phyloP scores from a whole-genome alignment of 495 filamentous ascomycete species.

The Trichocladium uniseriatum region DNA sequence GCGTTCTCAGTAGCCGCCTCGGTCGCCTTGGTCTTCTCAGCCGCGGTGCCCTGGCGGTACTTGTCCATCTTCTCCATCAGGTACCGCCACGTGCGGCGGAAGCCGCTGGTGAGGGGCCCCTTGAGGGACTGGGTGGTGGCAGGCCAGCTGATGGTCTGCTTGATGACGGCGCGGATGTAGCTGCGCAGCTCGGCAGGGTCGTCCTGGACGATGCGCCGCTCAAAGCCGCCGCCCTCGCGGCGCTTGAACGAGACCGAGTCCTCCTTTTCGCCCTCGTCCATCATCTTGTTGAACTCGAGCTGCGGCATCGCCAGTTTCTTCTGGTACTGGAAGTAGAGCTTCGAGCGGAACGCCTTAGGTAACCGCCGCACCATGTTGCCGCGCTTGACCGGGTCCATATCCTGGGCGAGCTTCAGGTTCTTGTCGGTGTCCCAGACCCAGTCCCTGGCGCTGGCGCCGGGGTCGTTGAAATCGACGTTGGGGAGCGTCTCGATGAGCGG shows the following conservation, averaged over 20 bases:
- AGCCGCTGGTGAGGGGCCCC: constrained; percentile 65
- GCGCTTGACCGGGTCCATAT: constrained; percentile 81
- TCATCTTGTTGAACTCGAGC: constrained; percentile 76
- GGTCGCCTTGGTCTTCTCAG: constrained; percentile 10
- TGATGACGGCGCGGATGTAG: constrained; percentile 64
- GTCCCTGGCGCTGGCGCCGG: constrained; percentile 47
- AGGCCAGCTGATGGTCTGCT: constrained; percentile 83
- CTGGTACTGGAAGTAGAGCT: constrained; percentile 90
- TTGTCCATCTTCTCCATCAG: constrained; percentile 76
- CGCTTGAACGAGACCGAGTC: constrained; percentile 59
- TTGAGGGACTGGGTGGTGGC: constrained; percentile 78
- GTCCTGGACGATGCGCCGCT: constrained; percentile 66
- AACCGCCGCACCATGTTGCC: constrained; percentile 94
- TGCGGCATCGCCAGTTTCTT: constrained; percentile 77
- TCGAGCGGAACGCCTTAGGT: constrained; percentile 77
- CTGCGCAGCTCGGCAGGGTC: constrained; percentile 53
- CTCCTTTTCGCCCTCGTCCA: constrained; percentile 61
- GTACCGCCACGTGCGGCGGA: constrained; percentile 61
- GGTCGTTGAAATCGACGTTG: constrained; percentile 73
- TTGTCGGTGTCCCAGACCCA: constrained; percentile 54
- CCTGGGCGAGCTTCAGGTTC: constrained; percentile 56
- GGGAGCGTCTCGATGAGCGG: constrained; percentile 84
- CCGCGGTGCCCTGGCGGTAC: constrained; percentile 40
- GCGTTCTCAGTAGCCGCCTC: neutral
- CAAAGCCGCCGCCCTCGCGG: constrained; percentile 72